These are phyloP conservation scores for Platanthera zijinensis DNA, from an alignment of 106 monocot genomes.

Conservation along the genomic window DNA sequence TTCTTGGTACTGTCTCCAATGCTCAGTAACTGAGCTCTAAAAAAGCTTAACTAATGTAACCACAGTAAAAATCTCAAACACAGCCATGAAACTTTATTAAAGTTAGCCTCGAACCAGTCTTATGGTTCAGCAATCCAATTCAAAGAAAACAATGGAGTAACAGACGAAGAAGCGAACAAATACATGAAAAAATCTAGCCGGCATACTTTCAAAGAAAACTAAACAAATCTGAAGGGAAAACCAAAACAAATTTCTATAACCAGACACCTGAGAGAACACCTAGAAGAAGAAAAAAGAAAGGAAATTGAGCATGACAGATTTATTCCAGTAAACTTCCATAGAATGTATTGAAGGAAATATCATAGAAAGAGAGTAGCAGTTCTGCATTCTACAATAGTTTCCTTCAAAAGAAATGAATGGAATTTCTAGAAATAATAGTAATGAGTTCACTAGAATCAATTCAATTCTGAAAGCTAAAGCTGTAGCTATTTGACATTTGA, in stretches of 20 bases:
- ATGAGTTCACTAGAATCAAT: not conserved
- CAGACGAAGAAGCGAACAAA: too few species aligned
- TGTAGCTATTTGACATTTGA: not conserved
- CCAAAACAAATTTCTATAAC: not conserved
- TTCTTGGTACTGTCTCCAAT: too few species aligned
- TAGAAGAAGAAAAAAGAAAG: not conserved
- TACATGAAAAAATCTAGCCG: too few species aligned
- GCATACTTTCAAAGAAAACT: too few species aligned
- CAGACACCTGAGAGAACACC: not conserved
- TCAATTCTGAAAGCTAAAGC: not conserved
- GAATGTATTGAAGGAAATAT: not conserved
- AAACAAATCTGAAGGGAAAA: too few species aligned
- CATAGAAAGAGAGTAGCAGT: not conserved
- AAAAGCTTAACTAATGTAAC: too few species aligned
- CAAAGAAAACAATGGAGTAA: too few species aligned
- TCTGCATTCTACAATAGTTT: not conserved
- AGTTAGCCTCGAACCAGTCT: too few species aligned
- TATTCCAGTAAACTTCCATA: not conserved
- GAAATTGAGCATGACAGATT: not conserved
- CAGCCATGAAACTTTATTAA: too few species aligned
- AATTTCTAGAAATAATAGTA: not conserved
- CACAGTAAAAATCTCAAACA: too few species aligned
- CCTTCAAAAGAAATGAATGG: not conserved
- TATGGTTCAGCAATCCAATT: too few species aligned
- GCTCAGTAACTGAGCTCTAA: too few species aligned